Base-by-base conservation (phyloP, 441 rosid genomes). In the Erysimum cheiri region DNA sequence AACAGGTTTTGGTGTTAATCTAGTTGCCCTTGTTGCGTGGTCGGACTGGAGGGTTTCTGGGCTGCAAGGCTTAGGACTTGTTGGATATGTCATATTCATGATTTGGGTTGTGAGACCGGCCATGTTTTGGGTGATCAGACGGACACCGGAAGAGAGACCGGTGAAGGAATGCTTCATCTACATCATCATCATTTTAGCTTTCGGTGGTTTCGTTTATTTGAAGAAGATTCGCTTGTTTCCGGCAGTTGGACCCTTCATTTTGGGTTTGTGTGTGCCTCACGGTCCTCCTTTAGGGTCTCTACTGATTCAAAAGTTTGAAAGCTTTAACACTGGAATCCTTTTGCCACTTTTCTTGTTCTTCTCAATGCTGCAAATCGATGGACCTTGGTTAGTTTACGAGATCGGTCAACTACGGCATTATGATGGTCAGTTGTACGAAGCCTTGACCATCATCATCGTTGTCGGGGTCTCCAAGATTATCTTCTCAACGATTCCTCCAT, bases 211-310 rank as follows among this genome's bases (percentile, higher is more conserved):
- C 28, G 10, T 41, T 4, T 50, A 5, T 67, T 52, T 60, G 62
- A 44, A 60, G 39, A 33, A 1, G 47, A 11, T 73, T 49, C 72
- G 33, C 13, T 3, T 73, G 39, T 60, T 73, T 60, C 77, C 77
- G 0, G 72, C 72, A 1, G 41, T 73, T 37, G 84, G 80, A 1
- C 82, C 80, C 9, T 73, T 82, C 36, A 2, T 85, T n/a, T 50
- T 86, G 3, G 89, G 89, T 22, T 68, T 84, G 19, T 80, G 82
- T 12, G 85, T 86, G n/a, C 89, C 93, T 0, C 76, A 73, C 1
- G 91, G 89, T 11, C 93, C 91, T 0, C 89, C 88, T 0, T 10
- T 86, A 54, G 91, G 89, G 12, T 73, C 88, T n/a, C 55, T 70
- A 3, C 11, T 86, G 37, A 58, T 82, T 32, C 63, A 83, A 37